A percentile compares a stretch with the other conserved stretches of the same genome.
Evolutionary conservation across 148 eudicot species (phyloP).

Genomic region (Silene latifolia): DNA sequence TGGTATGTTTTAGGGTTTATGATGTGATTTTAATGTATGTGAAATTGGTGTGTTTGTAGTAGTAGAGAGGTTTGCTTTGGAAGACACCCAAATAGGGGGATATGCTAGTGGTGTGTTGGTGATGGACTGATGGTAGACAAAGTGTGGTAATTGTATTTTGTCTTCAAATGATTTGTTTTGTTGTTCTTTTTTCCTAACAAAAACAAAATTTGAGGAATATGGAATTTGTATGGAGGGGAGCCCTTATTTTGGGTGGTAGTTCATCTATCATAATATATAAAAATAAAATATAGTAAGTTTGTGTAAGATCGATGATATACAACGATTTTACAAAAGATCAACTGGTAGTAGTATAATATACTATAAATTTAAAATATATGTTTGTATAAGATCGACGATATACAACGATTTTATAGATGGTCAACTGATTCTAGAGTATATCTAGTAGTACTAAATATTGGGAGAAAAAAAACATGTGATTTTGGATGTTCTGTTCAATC

Average conservation of each 20-base stretch:
- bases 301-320: too few species aligned
- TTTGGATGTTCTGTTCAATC: too few species aligned
- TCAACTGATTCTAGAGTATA: too few species aligned
- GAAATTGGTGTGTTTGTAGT: conserved; percentile 1
- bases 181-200: conserved; percentile 20
- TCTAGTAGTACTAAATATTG: too few species aligned
- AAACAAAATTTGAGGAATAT: conserved; percentile 49
- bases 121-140: conserved; percentile 35
- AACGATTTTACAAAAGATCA: too few species aligned
- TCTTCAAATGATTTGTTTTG: conserved; percentile 46
- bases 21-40: background rate
- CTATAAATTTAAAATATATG: too few species aligned
- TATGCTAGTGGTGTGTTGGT: conserved; percentile 19
- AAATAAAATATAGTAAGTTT: too few species aligned
- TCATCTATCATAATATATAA: background rate
- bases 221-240: conserved; percentile 67
- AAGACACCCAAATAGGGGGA: conserved; percentile 26
- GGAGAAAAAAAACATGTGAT: too few species aligned
- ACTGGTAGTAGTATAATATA: too few species aligned
- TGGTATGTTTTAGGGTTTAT: background rate
- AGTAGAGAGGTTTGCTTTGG: conserved; percentile 25
- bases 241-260: conserved; percentile 17
- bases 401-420: too few species aligned
- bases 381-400: too few species aligned
- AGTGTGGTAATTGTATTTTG: conserved; percentile 57